Evolutionary conservation across 2,329 filamentous ascomycete genomes (phyloP), one percentile per base, ranked within the genome.

Genomic region (Ophiostoma novo-ulmi): DNA sequence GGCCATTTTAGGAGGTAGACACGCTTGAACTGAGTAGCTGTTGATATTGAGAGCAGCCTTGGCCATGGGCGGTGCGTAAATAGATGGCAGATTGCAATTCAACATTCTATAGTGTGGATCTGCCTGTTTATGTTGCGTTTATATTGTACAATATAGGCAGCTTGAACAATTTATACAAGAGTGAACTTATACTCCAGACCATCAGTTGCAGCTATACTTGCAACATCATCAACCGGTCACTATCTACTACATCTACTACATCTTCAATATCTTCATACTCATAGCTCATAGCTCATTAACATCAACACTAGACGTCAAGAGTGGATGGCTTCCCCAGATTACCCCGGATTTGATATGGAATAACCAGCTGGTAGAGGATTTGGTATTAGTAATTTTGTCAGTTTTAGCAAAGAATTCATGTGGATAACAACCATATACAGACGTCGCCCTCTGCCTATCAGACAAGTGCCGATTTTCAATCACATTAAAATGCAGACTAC

Each of bases 381-480:
- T 58, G n/a, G n/a, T 22, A 58, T 22, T 58, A 58, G 52, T 58
- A 58, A 22, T 58, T 58, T 17, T 58, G n/a, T 58, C 8, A 26
- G 48, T n/a, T 58, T 1, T 48, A 17, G 14, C 14, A 13, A 44
- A 44, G 41, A 17, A 0, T 1, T 48, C 5, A 5, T 48, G 44
- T 48, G 44, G 44, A 48, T 48, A 20, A 20, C 44, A 20, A 31
- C 31, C 26, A 44, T 44, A 44, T 14, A 20, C 14, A 48, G 17
- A 48, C 44, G 44, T 20, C 17, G 20, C 44, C 44, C 44, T 70
- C 67, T 31, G 48, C 67, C 69, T 69, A 69, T 72, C 71, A 70
- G 69, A 72, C 61, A 72, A 70, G 69, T 72, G 71, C 71, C 71
- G 71, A 70, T 64, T 63, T 13, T 20, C 26, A 63, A 36, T 35